Conservation (phyloP, 352 stramenopile genomes). For the Saprolegnia parasitica region DNA sequence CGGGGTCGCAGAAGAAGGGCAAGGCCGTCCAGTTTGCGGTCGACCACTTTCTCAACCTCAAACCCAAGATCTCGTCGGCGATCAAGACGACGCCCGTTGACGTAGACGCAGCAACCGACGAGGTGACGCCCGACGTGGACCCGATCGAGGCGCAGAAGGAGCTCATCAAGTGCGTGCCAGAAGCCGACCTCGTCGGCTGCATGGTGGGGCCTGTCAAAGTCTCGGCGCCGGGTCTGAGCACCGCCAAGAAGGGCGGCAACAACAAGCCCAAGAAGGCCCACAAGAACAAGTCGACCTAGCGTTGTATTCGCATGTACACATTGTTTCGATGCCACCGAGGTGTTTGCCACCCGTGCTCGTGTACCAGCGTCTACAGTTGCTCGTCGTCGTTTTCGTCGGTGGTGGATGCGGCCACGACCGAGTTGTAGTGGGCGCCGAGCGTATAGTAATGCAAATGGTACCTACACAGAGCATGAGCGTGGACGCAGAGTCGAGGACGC, state of each 20-base stretch:
- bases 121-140: conserved; percentile 48
- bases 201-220: conserved; percentile 91
- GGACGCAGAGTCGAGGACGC: conserved; percentile 26
- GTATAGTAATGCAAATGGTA: conserved; percentile 98
- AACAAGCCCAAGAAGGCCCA: conserved; percentile 30
- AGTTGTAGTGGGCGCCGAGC: conserved; percentile 99
- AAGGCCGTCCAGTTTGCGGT: conserved; percentile 85
- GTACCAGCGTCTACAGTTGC: background rate
- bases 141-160: conserved; percentile 72
- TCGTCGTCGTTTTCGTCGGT: background rate
- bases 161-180: conserved; percentile 83
- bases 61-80: conserved; percentile 52
- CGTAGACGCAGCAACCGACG: conserved; percentile 1
- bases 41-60: conserved; percentile 80
- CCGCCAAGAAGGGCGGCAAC: conserved; percentile 29
- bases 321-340: no score
- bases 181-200: conserved; percentile 85
- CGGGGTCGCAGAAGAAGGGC: conserved; percentile 86
- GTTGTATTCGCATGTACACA: no score
- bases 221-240: conserved; percentile 54
- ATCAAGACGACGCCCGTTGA: conserved; percentile 15
- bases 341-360: no score
- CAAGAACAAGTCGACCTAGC: conserved; percentile 29
- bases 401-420: conserved; percentile 44
- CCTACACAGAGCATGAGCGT: conserved; percentile 19